Evolutionary conservation across 768 basidiomycete genomes (phyloP), one percentile per base, ranked within the genome.

Genomic region (Pleurotus pulmonarius): DNA sequence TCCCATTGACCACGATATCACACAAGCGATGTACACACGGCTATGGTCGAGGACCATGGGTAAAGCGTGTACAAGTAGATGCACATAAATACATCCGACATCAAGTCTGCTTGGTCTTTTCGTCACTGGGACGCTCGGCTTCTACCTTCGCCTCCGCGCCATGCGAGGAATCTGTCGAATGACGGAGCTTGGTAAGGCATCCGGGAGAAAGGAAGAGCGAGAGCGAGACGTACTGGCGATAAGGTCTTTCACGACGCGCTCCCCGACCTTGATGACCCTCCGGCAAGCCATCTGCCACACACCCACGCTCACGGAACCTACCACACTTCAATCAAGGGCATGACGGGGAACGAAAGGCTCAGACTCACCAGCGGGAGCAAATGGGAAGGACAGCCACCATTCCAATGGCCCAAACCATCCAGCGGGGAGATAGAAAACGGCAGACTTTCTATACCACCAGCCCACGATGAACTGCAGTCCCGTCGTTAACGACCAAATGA

Each of bases 241-340:
- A 45, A 89, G 65, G 56, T 88, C 88, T 66, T 82, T 87, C 56
- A 87, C 85, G 4, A 88, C 76, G 20, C 83, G 79, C 69, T 93
- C 92, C 45, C 85, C 79, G n/a, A 87, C 77, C 58, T 81, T 79
- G 57, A 98, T 79, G n/a, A 93, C 88, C 49, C 93, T 80, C 60
- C 83, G 86, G 71, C 94, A 95, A 6, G 93, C 90, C 86, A 97
- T 92, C 65, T 94, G 90, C 96, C 96, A 99, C 40, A 93, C 83
- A 1, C 90, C 91, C 41, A 94, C 92, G 63, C 92, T 93, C 58
- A 99, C 88, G 9, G 93, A 90, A 9, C 96, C 95, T 94, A 60
- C 20, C 37, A 25, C 44, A 56, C 29, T 16, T 29, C 54, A 22
- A 47, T 38, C 20, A 55, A 38, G 8, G 55, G 20, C 44, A 45